phyloP scores from a whole-genome alignment of 257 asterid species.

The Mitragyna speciosa region DNA sequence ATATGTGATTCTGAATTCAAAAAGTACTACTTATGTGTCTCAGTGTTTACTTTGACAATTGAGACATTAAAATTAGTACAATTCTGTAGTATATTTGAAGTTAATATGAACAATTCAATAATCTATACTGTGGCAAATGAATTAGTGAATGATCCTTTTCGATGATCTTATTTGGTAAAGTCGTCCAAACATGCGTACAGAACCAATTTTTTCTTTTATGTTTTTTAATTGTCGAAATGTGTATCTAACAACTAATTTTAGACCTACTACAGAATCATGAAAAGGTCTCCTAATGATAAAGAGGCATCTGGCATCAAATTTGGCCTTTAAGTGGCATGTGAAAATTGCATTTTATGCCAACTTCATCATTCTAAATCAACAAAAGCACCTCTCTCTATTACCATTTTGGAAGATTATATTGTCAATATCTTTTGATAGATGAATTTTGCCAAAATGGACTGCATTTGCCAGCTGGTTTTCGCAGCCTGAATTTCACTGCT shows the following conservation, averaged over 20 bases:
- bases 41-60: background rate
- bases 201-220: background rate
- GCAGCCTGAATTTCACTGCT: too few relatives aligned
- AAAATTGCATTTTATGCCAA: background rate
- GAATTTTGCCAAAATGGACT: too few relatives aligned
- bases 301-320: background rate
- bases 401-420: background rate
- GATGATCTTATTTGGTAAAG: background rate
- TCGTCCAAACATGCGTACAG: background rate
- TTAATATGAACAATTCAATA: conserved; percentile 5
- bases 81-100: background rate
- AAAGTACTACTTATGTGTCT: background rate
- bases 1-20: too few relatives aligned
- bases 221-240: background rate
- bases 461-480: too few relatives aligned
- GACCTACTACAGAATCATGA: background rate
- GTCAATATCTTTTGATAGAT: too few relatives aligned
- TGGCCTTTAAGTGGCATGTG: background rate
- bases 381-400: background rate
- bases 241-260: background rate
- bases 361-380: background rate
- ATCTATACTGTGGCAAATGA: background rate
- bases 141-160: conserved; percentile 10
- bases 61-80: background rate
- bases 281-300: background rate